phyloP scores from a whole-genome alignment of 495 filamentous ascomycete species.

The Neurospora sp. region DNA sequence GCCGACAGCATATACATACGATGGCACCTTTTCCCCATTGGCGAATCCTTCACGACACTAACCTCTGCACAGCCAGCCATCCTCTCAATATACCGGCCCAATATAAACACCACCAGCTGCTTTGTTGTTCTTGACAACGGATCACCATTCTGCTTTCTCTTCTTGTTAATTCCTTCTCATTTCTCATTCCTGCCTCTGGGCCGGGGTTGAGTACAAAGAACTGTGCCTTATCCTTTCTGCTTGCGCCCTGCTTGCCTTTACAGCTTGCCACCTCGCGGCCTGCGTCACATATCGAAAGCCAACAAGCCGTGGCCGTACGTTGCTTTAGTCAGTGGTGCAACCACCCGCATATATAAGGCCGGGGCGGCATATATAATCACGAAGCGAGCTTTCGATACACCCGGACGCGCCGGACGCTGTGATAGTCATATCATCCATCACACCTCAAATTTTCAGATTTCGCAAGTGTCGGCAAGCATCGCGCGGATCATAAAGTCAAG shows the following conservation, averaged over 20 bases:
- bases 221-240: background rate
- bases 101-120: background rate
- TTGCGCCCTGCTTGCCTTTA: background rate
- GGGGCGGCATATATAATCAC: background rate
- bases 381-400: background rate
- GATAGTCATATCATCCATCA: background rate
- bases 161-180: background rate
- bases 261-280: background rate
- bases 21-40: background rate
- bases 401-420: background rate
- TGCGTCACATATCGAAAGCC: background rate
- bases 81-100: background rate
- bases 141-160: background rate
- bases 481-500: background rate
- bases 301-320: background rate
- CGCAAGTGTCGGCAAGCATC: background rate
- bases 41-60: background rate
- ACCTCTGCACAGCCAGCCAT: background rate
- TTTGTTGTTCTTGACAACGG: background rate
- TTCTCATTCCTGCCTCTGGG: background rate
- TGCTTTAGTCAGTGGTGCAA: background rate
- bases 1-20: background rate
- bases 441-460: background rate
- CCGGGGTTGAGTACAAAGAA: background rate
- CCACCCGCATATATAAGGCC: background rate